Percentiles rank a stretch among this genome's conserved stretches.
These are phyloP conservation scores for Phascolomyces articulosus DNA, from an alignment of 371 early-diverging fungal species.

Conservation along the genomic window DNA sequence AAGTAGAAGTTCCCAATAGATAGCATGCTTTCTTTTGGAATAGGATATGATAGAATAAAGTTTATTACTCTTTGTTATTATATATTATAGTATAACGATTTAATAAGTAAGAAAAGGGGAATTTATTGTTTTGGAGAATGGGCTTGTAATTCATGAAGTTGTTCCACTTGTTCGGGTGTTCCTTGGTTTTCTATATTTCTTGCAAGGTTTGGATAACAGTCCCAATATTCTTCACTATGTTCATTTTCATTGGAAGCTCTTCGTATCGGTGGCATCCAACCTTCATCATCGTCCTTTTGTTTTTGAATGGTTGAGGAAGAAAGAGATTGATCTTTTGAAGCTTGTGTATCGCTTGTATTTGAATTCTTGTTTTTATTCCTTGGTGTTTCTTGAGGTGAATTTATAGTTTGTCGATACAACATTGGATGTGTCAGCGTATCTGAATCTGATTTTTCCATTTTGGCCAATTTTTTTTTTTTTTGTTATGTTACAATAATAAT, in stretches of 20 bases:
- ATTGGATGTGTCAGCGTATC: conserved; percentile 16
- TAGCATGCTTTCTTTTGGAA: no score
- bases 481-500: neutral
- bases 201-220: conserved; percentile 44
- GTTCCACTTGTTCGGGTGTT: conserved; percentile 40
- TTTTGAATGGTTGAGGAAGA: no score
- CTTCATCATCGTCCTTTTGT: neutral
- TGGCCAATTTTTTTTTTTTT: neutral
- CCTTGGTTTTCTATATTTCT: conserved; percentile 53
- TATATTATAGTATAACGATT: no score
- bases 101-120: neutral
- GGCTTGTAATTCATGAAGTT: conserved; percentile 35
- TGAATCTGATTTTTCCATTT: neutral
- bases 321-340: neutral
- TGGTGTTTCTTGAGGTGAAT: neutral
- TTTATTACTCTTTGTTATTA: no score
- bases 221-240: conserved; percentile 36
- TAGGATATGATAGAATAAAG: no score
- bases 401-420: conserved; percentile 20
- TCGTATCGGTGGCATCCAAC: neutral
- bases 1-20: no score
- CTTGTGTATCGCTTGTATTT: neutral
- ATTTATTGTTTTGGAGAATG: neutral
- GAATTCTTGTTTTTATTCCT: neutral
- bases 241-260: neutral